Evolutionary conservation across 352 stramenopile genomes (phyloP).

Genomic region (Globisporangium echinulatum): DNA sequence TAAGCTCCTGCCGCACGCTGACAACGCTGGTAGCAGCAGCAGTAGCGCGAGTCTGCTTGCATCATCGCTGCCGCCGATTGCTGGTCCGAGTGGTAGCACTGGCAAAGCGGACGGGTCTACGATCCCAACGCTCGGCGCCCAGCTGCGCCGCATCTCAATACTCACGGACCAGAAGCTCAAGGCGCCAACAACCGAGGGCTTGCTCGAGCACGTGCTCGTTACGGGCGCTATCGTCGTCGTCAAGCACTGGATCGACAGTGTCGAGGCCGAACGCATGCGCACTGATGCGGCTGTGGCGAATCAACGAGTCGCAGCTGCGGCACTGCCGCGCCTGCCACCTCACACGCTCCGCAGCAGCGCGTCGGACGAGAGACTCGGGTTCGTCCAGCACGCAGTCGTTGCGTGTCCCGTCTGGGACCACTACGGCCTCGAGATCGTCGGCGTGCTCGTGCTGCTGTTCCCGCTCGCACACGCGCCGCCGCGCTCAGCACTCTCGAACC

Average conservation of each 20-base stretch:
- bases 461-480: conserved; percentile 17
- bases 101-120: conserved; percentile 12
- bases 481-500: conserved; percentile 37
- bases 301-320: background rate
- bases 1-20: conserved; percentile 38
- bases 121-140: conserved; percentile 24
- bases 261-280: conserved; percentile 4
- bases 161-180: conserved; percentile 52
- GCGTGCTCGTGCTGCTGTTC: conserved; percentile 61
- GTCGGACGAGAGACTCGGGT: conserved; percentile 40
- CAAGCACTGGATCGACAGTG: conserved; percentile 33
- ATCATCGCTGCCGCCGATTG: no score
- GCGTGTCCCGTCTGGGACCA: conserved; percentile 69
- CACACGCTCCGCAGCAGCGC: conserved; percentile 30
- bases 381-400: conserved; percentile 54
- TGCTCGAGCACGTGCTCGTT: conserved; percentile 53
- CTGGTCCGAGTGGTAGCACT: background rate
- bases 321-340: background rate
- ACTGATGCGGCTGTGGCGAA: no score
- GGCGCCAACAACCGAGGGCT: conserved; percentile 37
- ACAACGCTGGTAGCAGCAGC: background rate
- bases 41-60: background rate
- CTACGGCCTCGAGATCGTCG: conserved; percentile 53
- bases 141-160: conserved; percentile 50
- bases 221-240: conserved; percentile 42